Evolutionary conservation across 495 filamentous ascomycete species (phyloP).

Genomic region (Clavariopsis aquatica): DNA sequence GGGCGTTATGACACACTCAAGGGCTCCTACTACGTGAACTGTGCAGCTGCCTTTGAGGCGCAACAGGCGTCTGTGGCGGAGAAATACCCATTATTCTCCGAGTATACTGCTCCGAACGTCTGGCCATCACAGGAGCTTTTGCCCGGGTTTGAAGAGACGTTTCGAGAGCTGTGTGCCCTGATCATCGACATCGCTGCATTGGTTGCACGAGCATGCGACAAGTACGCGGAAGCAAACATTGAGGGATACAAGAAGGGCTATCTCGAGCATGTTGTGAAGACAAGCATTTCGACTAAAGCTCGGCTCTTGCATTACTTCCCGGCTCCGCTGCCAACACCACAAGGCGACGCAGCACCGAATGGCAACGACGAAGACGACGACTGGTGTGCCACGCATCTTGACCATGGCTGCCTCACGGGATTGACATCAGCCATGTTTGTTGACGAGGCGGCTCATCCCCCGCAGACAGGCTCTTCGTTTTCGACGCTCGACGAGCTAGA

Average conservation of each 20-base stretch:
- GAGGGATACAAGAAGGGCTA: conserved; percentile 72
- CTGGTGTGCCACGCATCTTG: conserved; percentile 95
- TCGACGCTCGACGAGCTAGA: conserved; percentile 67
- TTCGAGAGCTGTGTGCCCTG: conserved; percentile 75
- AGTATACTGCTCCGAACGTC: conserved; percentile 74
- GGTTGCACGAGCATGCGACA: conserved; percentile 85
- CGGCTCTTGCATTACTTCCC: conserved; percentile 93
- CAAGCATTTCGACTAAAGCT: conserved; percentile 86
- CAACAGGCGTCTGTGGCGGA: conserved; percentile 42
- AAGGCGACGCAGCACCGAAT: conserved; percentile 18
- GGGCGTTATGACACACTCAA: conserved; percentile 90
- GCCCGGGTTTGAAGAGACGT: conserved; percentile 68
- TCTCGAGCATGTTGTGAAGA: conserved; percentile 81
- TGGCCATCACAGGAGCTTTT: conserved; percentile 73
- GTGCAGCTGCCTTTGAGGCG: conserved; percentile 74
- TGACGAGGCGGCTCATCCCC: conserved; percentile 63
- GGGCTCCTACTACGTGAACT: conserved; percentile 96
- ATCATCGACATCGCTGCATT: conserved; percentile 88
- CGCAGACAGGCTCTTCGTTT: conserved; percentile 44
- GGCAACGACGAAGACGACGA: conserved; percentile 61
- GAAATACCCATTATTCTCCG: conserved; percentile 53
- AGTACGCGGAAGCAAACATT: conserved; percentile 77
- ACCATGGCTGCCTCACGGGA: conserved; percentile 91
- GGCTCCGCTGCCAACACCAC: conserved; percentile 44
- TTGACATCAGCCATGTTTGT: conserved; percentile 95